Evolutionary conservation across 116 monocot genomes (phyloP), one percentile per base, ranked within the genome.

Genomic region (Posidonia oceanica): DNA sequence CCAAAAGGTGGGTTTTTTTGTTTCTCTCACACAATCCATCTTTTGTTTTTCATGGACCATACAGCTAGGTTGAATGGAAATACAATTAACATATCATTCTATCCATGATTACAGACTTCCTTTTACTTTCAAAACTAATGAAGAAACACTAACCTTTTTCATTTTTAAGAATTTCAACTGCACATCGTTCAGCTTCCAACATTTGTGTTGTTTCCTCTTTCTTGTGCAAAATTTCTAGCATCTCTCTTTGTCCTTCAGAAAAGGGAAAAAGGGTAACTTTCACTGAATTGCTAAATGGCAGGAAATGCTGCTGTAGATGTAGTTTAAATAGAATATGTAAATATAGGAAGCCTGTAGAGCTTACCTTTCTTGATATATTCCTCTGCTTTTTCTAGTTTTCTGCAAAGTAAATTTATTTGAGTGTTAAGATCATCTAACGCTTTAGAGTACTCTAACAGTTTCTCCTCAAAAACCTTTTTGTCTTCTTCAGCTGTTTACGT

Each of bases 381-480:
- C 65, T 79, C 74, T 61, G 85, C 89, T 75, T 67, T 58, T 7
- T 90, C 83, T 21, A 93, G 70, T 74, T 87, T 89, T 78, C 57
- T 67, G 68, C 87, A 82, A 63, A 84, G 69, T 23, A 77, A 76
- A 61, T 83, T 68, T 41, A 93, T 37, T 60, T 82, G 82, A 55
- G 69, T 77, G 5, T 82, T 72, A 36, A 93, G 75, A 54, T 86
- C 84, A 84, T 88, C 93, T 40, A 98, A 71, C 58, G 66, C 69
- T 77, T 85, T 87, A 21, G 81, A 84, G 73, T 83, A 82, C 36
- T 84, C 68, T 11, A 64, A 67, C 36, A 98, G 63, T 79, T 76
- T 98, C 73, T 78, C 86, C 59, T 90, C 85, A 73, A 90, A 83
- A 21, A 78, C 77, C 57, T 80, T 98, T 77, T 86, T 89, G 80